Conservation (phyloP, 2,329 filamentous ascomycete species). For the Trichoderma sp. region DNA sequence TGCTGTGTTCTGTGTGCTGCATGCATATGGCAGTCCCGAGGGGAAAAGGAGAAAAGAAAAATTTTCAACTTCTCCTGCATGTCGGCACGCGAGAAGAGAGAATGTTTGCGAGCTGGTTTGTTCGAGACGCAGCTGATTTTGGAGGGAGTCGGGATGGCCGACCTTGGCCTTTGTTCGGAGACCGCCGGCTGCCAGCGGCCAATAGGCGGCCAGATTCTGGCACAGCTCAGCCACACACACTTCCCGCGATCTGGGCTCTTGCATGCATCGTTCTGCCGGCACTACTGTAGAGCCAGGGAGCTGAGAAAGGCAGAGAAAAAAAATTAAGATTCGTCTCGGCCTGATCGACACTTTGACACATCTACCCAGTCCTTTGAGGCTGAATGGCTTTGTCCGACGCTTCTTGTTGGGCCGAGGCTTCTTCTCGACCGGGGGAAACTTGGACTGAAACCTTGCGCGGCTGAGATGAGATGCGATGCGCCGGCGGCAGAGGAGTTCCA, state of each 20-base stretch:
- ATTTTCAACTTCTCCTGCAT: not conserved
- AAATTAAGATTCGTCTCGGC: constrained; percentile 8
- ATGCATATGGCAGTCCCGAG: not conserved
- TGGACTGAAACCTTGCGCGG: not conserved
- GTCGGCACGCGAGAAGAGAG: not conserved
- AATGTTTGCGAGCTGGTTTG: not conserved
- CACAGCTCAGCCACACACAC: constrained; percentile 15
- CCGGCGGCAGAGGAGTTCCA: not conserved
- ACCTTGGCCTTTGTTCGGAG: constrained; percentile 4
- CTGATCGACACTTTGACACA: constrained; percentile 1
- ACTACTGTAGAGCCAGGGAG: not conserved
- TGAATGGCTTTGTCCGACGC: not conserved
- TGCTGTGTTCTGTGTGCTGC: not conserved
- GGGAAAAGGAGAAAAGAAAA: not conserved
- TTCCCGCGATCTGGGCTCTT: not conserved
- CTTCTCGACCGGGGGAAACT: not conserved
- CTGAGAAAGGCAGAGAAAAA: not conserved
- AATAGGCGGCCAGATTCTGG: not conserved
- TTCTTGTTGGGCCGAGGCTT: not conserved
- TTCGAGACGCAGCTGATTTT: not conserved
- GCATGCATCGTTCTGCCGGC: constrained; percentile 13
- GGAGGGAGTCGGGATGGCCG: constrained; percentile 4
- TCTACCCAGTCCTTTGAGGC: not conserved
- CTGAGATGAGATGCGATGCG: constrained; percentile 5
- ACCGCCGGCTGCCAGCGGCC: constrained; percentile 1